Percentiles rank a stretch among this genome's conserved stretches.
These are phyloP conservation scores for Pseudogymnoascus sp. DNA, from an alignment of 2,329 filamentous ascomycete species.

Conservation along the genomic window DNA sequence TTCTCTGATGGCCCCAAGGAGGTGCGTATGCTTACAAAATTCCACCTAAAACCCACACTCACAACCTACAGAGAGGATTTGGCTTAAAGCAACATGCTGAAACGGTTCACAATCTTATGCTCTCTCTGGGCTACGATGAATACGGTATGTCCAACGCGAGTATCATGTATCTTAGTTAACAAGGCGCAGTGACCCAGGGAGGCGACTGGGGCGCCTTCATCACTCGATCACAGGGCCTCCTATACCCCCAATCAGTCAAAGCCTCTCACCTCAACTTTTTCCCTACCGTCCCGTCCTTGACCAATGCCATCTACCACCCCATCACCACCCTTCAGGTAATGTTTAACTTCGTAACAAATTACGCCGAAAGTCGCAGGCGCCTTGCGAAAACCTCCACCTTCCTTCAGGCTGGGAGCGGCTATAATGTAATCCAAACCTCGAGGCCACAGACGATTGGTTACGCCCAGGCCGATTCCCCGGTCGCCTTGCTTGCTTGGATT, in stretches of 20 bases:
- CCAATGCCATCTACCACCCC: slow-evolving; percentile 4
- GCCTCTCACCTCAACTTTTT: slow-evolving; percentile 44
- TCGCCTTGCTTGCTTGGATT: slow-evolving; percentile 69
- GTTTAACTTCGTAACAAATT: slow-evolving; percentile 6
- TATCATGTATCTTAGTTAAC: slow-evolving; percentile 1
- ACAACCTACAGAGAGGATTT: slow-evolving; percentile 46
- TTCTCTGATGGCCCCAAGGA: slow-evolving; percentile 35
- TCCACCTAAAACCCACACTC: neutral
- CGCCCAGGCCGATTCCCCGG: slow-evolving; percentile 61
- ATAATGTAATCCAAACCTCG: slow-evolving; percentile 44
- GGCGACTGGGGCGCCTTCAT: slow-evolving; percentile 68
- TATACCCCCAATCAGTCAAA: slow-evolving; percentile 51
- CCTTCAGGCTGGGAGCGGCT: slow-evolving; percentile 37
- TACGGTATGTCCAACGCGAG: slow-evolving; percentile 34
- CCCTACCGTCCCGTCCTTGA: neutral
- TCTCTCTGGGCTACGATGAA: slow-evolving; percentile 55
- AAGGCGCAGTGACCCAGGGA: slow-evolving; percentile 45
- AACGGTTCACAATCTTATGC: slow-evolving; percentile 61
- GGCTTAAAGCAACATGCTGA: slow-evolving; percentile 56
- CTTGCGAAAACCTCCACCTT: slow-evolving; percentile 22
- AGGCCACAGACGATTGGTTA: slow-evolving; percentile 69
- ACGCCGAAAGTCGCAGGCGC: neutral
- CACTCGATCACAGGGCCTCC: slow-evolving; percentile 52
- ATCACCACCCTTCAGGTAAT: slow-evolving; percentile 6
- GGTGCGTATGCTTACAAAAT: slow-evolving; percentile 12